phyloP scores from a whole-genome alignment of 2,329 filamentous ascomycete genomes.

The Verticillium albo-atrum region DNA sequence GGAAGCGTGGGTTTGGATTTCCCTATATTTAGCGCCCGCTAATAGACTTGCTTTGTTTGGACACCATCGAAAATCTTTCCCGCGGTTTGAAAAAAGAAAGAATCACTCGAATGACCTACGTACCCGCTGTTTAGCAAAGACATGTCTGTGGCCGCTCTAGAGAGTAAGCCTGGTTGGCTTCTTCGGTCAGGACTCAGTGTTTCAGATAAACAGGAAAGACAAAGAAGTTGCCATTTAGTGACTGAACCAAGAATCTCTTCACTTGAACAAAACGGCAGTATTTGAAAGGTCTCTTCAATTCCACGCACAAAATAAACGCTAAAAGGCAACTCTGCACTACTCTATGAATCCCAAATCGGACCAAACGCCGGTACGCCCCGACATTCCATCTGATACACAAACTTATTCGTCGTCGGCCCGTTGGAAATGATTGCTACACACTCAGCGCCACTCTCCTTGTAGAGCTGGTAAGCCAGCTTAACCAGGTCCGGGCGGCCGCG shows the following conservation, averaged over 20 bases:
- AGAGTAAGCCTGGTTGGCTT: too few relatives aligned
- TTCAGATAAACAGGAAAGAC: too few relatives aligned
- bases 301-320: background rate
- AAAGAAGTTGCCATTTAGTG: too few relatives aligned
- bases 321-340: background rate
- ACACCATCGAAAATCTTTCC: too few relatives aligned
- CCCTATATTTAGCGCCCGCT: too few relatives aligned
- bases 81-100: too few relatives aligned
- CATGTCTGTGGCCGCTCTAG: too few relatives aligned
- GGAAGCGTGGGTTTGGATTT: too few relatives aligned
- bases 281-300: background rate
- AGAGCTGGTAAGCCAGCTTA: slow-evolving; percentile 46
- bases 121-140: too few relatives aligned
- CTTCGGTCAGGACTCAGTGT: too few relatives aligned
- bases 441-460: slow-evolving; percentile 54
- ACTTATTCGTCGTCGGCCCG: slow-evolving; percentile 58
- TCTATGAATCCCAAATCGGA: slow-evolving; percentile 62
- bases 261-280: background rate
- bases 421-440: slow-evolving; percentile 73
- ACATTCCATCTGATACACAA: slow-evolving; percentile 65
- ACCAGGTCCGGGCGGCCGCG: slow-evolving; percentile 55
- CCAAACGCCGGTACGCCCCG: slow-evolving; percentile 65
- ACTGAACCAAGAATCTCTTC: background rate
- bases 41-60: too few relatives aligned
- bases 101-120: too few relatives aligned